Conservation (phyloP, 2,329 filamentous ascomycete species). For the Trichoderma breve region DNA sequence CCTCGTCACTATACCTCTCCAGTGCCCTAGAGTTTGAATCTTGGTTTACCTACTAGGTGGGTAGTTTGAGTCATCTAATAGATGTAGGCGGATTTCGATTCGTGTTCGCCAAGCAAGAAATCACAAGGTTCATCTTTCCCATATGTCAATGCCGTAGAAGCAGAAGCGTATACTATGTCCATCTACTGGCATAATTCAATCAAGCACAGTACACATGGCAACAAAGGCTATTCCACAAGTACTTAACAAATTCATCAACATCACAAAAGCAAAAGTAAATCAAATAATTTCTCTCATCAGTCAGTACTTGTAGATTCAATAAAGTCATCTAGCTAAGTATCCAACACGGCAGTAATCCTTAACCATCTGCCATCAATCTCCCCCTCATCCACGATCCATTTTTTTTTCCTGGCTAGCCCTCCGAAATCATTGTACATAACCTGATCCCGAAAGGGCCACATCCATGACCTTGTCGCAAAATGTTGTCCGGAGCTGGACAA, state of each 20-base stretch:
- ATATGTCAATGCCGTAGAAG: too few relatives aligned
- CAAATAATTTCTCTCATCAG: constrained; percentile 1
- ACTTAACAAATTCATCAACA: not conserved
- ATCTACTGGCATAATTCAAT: too few relatives aligned
- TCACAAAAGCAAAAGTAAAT: not conserved
- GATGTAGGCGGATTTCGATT: not conserved
- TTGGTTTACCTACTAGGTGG: too few relatives aligned
- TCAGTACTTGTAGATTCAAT: constrained; percentile 45
- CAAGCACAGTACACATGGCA: too few relatives aligned
- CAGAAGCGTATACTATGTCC: too few relatives aligned
- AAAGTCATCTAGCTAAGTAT: constrained; percentile 46
- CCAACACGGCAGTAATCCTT: constrained; percentile 18
- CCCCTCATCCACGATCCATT: constrained; percentile 27
- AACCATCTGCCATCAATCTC: constrained; percentile 26
- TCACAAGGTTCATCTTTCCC: not conserved
- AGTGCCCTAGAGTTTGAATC: fast-evolving
- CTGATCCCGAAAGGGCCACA: constrained; percentile 30
- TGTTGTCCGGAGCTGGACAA: constrained; percentile 26
- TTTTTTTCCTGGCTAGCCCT: constrained; percentile 33
- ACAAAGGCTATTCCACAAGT: not conserved
- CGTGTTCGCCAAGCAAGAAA: not conserved
- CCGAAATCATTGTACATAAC: constrained; percentile 28
- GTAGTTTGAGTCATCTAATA: not conserved
- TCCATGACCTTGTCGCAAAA: constrained; percentile 28
- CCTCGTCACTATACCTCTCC: too few relatives aligned